Conservation (phyloP, 1,284 basidiomycete species). For the Leccinum angustisporum region DNA sequence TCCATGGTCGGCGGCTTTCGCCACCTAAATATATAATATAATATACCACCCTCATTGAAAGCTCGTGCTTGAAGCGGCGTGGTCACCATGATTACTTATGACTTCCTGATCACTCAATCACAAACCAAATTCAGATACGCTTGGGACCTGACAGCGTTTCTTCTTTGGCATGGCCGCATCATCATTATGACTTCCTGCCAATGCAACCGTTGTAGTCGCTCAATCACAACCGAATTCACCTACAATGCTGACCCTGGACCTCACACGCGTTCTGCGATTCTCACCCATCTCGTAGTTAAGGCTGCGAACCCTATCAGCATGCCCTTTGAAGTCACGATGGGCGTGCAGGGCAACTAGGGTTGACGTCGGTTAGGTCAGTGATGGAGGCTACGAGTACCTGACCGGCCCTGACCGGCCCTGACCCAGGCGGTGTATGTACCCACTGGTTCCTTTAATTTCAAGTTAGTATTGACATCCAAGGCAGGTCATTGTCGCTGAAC, state of each 20-base stretch:
- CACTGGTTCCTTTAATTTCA: background rate
- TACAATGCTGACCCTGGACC: background rate
- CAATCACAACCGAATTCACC: background rate
- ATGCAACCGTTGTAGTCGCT: background rate
- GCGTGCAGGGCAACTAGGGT: background rate
- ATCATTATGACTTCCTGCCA: background rate
- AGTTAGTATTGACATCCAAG: background rate
- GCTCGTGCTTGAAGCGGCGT: background rate
- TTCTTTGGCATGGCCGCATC: background rate
- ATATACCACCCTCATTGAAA: too few species aligned
- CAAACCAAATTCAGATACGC: too few species aligned
- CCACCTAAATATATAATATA: too few species aligned
- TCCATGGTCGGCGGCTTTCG: too few species aligned
- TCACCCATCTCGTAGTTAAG: background rate
- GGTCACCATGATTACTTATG: background rate
- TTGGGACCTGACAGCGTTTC: background rate
- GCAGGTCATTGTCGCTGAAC: background rate
- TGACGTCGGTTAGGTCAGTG: background rate
- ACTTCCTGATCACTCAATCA: background rate
- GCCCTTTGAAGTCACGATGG: background rate
- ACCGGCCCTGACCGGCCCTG: background rate
- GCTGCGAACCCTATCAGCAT: background rate
- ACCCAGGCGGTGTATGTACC: background rate
- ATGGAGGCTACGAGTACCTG: background rate
- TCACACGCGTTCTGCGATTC: background rate